These are phyloP conservation scores for Corymbia calophylla DNA, from an alignment of 441 rosid species.

Conservation along the genomic window DNA sequence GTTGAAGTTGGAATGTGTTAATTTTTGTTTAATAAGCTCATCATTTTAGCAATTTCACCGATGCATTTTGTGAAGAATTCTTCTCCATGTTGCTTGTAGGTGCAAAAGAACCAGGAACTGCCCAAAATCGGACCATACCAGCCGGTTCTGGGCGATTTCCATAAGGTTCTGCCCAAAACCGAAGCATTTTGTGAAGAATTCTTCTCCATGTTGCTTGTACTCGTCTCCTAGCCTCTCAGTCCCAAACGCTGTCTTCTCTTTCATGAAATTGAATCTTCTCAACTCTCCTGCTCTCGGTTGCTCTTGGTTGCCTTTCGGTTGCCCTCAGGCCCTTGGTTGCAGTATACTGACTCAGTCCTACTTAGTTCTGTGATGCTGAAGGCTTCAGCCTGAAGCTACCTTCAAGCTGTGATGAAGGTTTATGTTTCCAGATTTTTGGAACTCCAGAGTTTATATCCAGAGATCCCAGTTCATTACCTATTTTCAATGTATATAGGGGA, in stretches of 20 bases:
- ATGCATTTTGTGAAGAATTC: background rate
- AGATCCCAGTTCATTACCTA: background rate
- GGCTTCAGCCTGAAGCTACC: background rate
- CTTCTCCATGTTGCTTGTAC: no score
- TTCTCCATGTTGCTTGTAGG: background rate
- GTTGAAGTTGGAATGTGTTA: background rate
- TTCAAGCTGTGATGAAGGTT: background rate
- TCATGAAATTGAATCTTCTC: background rate
- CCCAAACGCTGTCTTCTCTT: background rate
- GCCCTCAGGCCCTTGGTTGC: background rate
- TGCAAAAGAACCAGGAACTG: background rate
- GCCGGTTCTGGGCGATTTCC: background rate
- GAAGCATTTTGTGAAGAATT: no score
- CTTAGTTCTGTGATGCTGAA: background rate
- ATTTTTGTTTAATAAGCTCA: background rate
- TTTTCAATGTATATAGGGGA: background rate
- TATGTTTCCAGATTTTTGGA: background rate
- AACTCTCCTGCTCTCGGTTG: background rate
- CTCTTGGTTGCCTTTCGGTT: no score
- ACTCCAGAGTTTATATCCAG: background rate
- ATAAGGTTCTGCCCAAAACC: no score
- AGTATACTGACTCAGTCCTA: rapidly evolving
- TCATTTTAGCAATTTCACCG: background rate
- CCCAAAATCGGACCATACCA: rapidly evolving
- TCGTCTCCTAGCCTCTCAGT: background rate